Conservation (phyloP, 2,329 filamentous ascomycete genomes). For the Zarea fungicola region DNA sequence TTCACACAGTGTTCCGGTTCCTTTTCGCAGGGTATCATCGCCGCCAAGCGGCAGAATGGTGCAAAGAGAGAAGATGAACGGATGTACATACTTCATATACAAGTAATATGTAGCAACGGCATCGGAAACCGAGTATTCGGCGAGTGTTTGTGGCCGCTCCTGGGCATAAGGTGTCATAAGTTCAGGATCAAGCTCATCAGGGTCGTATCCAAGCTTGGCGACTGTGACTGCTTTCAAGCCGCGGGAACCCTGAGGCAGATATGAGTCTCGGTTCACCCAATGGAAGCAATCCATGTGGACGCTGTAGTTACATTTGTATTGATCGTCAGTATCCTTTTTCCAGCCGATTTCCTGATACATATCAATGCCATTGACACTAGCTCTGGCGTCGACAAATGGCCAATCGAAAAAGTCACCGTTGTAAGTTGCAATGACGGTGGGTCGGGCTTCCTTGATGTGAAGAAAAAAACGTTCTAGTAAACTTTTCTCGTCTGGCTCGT, state of each 20-base stretch:
- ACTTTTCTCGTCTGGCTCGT: slow-evolving; percentile 88
- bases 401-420: slow-evolving; percentile 99
- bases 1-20: slow-evolving; percentile 96
- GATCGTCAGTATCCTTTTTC: slow-evolving; percentile 89
- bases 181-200: slow-evolving; percentile 94
- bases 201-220: slow-evolving; percentile 95
- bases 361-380: slow-evolving; percentile 91
- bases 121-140: slow-evolving; percentile 98
- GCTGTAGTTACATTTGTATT: slow-evolving; percentile 93
- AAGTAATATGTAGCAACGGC: slow-evolving; percentile 97
- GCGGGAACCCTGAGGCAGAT: slow-evolving; percentile 93
- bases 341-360: slow-evolving; percentile 99
- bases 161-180: slow-evolving; percentile 90
- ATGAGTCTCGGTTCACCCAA: slow-evolving; percentile 98
- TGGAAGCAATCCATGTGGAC: slow-evolving; percentile 99
- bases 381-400: slow-evolving; percentile 93
- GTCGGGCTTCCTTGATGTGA: slow-evolving; percentile 89
- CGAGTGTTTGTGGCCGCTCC: slow-evolving; percentile 87
- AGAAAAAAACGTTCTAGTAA: slow-evolving; percentile 88
- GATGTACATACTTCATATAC: slow-evolving; percentile 99
- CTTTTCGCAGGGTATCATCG: slow-evolving; percentile 89
- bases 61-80: slow-evolving; percentile 97
- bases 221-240: slow-evolving; percentile 97
- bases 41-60: slow-evolving; percentile 91
- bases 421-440: slow-evolving; percentile 98